Evolutionary conservation across 257 asterid species (phyloP), one percentile per base, ranked within the genome.

Genomic region (Ligustrum vulgare): DNA sequence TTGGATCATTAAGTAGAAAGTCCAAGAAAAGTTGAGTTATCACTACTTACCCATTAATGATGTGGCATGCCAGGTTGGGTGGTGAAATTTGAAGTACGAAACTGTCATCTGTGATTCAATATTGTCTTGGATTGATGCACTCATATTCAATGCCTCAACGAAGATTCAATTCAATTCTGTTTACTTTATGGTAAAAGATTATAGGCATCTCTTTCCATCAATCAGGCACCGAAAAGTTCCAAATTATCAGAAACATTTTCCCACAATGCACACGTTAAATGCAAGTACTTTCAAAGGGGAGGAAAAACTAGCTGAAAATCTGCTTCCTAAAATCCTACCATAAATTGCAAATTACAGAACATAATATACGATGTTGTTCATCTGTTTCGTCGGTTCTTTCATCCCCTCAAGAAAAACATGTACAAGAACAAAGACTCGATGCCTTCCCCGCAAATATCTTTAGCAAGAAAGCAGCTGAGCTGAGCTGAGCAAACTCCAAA

Each of bases 381-480:
- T 81, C 82, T 81, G 77, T 81, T 60, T 31, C 6, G 87, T n/a
- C n/a, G n/a, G n/a, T 79, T 85, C 80, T 33, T 25, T 23, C 73
- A 39, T 85, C 75, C 89, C 72, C 72, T 43, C 25, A 67, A 67
- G 77, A 65, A 73, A 84, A 80, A 85, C 86, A 86, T 87, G 87
- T 60, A 60, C 66, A 60, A 8, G 33, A 60, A 90, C 79, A 60
- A 79, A 80, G 75, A 83, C 87, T 71, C 25, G 70, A 70, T 75
- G 81, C 81, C 82, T 78, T 78, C 70, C 56, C 75, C 73, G 81
- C 77, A 77, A 77, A 77, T 84, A 78, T 82, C 81, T 84, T 70
- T 84, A 81, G 80, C 84, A 83, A 83, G 86, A 80, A 82, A 72
- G 90, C 88, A 83, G 84, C 86, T 82, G 31, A 28, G 31, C 86